Base-by-base conservation (phyloP, 495 filamentous ascomycete genomes). In the Elaphomyces granulatus region DNA sequence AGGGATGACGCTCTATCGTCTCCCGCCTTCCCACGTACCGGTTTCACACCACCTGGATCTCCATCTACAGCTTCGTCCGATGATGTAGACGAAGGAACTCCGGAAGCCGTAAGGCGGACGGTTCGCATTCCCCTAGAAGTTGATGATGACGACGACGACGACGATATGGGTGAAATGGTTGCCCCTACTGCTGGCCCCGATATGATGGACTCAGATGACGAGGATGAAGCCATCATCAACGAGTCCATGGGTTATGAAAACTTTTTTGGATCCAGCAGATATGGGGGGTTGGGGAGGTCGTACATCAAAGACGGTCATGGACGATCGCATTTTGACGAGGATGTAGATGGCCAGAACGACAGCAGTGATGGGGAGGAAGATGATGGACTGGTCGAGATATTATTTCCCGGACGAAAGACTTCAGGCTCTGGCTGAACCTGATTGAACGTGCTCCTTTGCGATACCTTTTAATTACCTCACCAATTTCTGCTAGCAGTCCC, bases 141-240 rank as follows among this genome's bases (percentile, higher is more conserved):
- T 12, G 47, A 50, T 19, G 65, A 68, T 7, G 64, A 68, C 23
- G 64, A 66, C 14, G 64, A 67, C 17, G 63, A 66, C 30, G 64
- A 68, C 18, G 63, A 68, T 21, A 68, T 68, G 64, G 64, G 64
- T 4, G 64, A 68, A 42, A 68, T 68, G 64, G 61, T 68, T 4
- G 62, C 51, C 23, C 64, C 64, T 17, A 37, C 38, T 37, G 55
- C 44, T 34, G 54, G 53, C n/a, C 44, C 51, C 18, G 54, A 51
- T 15, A 52, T 65, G 51, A 52, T 63, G 44, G 64, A 66, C 38
- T 64, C 64, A 15, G 63, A 68, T 32, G 64, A 68, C 8, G 64
- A 68, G 41, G 63, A 65, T 17, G 65, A 68, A 35, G 65, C 63
- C 20, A 67, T 66, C 33, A 65, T 67, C 34, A 67, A 68, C 37